A percentile compares a stretch with the other conserved stretches of the same genome.
Conservation (phyloP, 1,284 basidiomycete species). For the Neolentinus lepideus region DNA sequence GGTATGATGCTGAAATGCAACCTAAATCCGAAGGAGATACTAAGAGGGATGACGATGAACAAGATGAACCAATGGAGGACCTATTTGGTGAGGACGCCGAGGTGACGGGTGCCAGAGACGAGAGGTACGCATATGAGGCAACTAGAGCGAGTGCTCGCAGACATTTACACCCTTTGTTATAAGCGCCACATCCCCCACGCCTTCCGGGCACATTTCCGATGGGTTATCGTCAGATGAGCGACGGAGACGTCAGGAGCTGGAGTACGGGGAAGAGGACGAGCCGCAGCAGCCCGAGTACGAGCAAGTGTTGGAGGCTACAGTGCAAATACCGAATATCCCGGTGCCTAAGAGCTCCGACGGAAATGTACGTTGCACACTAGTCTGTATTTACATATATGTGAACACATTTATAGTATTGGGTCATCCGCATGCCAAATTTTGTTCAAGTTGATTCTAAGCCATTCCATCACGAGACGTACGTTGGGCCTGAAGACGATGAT, state of each 20-base stretch:
- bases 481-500: conserved; percentile 74
- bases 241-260: conserved; percentile 59
- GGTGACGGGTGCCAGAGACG: conserved; percentile 39
- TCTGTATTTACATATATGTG: background rate
- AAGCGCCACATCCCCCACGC: conserved; percentile 14
- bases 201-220: conserved; percentile 40
- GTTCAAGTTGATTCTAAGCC: conserved; percentile 78
- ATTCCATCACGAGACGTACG: conserved; percentile 75
- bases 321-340: conserved; percentile 73
- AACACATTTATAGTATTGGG: conserved; percentile 48
- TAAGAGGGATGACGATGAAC: background rate
- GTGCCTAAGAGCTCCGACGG: conserved; percentile 65
- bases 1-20: conserved; percentile 39
- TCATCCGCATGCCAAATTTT: conserved; percentile 79
- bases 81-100: conserved; percentile 72
- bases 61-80: conserved; percentile 67
- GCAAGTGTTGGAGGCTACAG: conserved; percentile 58
- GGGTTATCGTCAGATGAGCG: conserved; percentile 64
- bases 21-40: conserved; percentile 16
- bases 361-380: conserved; percentile 39
- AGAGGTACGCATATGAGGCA: conserved; percentile 28
- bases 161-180: conserved; percentile 1
- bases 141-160: conserved; percentile 15
- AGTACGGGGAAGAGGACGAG: conserved; percentile 77
- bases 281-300: conserved; percentile 22